These are phyloP conservation scores for Aspergillus udagawae DNA, from an alignment of 2,329 filamentous ascomycete species.

Conservation along the genomic window DNA sequence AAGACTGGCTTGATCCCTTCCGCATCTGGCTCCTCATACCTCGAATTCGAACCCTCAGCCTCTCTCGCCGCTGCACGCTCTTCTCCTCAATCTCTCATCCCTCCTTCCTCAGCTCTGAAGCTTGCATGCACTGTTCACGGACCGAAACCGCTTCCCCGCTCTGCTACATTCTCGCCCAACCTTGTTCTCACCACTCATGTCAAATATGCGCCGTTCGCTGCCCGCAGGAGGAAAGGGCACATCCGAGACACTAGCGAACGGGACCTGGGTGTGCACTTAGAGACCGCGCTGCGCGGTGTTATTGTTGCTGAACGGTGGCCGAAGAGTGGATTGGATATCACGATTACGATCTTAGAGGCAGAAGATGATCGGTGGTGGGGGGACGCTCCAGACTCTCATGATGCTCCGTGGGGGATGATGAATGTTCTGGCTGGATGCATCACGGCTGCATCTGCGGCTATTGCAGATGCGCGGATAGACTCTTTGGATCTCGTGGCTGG, in stretches of 20 bases:
- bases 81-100: conserved; percentile 46
- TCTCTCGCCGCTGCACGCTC: conserved; percentile 41
- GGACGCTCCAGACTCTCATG: conserved; percentile 46
- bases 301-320: conserved; percentile 94
- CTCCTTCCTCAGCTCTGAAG: conserved; percentile 68
- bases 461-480: conserved; percentile 93
- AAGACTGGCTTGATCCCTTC: conserved; percentile 91
- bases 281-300: conserved; percentile 82
- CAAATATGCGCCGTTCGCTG: conserved; percentile 95
- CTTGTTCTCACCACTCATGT: conserved; percentile 88
- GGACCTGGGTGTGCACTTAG: conserved; percentile 84
- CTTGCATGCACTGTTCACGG: conserved; percentile 91
- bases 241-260: conserved; percentile 80
- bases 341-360: conserved; percentile 88
- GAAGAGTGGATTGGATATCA: conserved; percentile 96
- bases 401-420: conserved; percentile 81
- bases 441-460: conserved; percentile 85
- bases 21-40: conserved; percentile 82
- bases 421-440: conserved; percentile 88
- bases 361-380: conserved; percentile 75
- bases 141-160: conserved; percentile 82
- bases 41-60: conserved; percentile 49
- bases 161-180: conserved; percentile 86
- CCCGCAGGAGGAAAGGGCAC: conserved; percentile 75
- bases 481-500: conserved; percentile 87